Conservation (phyloP, 2,329 filamentous ascomycete species). For the Venturia oleaginea region DNA sequence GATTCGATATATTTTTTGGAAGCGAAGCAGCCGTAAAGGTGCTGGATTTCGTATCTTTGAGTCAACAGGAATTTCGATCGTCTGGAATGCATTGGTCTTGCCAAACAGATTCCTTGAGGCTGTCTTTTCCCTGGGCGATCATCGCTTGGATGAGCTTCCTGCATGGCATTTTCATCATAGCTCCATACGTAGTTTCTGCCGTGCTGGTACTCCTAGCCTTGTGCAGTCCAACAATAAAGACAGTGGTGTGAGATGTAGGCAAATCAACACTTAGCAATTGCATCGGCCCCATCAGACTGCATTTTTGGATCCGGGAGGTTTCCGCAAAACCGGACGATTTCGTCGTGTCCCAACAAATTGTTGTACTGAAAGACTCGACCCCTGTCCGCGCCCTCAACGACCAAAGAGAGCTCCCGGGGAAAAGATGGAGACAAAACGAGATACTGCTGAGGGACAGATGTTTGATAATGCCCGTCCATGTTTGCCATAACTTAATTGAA, state of each 20-base stretch:
- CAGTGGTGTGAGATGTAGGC: neutral
- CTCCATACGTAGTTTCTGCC: neutral
- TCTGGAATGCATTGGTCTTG: neutral
- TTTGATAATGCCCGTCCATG: neutral
- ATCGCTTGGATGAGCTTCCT: conserved; percentile 4
- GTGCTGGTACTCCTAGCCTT: neutral
- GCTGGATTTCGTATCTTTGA: neutral
- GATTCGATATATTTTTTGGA: neutral
- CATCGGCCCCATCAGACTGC: neutral
- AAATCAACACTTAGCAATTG: neutral
- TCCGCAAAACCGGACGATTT: neutral
- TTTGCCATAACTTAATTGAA: neutral
- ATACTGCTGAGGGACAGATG: neutral
- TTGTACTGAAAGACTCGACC: conserved; percentile 3
- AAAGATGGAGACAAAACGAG: neutral
- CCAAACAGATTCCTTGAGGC: neutral
- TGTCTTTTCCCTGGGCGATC: neutral
- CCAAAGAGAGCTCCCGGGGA: neutral
- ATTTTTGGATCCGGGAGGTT: neutral
- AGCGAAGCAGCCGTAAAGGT: neutral
- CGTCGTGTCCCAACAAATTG: conserved; percentile 2
- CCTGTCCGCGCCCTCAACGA: neutral
- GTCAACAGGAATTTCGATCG: neutral
- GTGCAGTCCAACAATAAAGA: neutral
- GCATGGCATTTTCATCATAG: conserved; percentile 1